These are phyloP conservation scores for Aspergillus cejpii DNA, from an alignment of 2,329 filamentous ascomycete genomes.

Conservation along the genomic window DNA sequence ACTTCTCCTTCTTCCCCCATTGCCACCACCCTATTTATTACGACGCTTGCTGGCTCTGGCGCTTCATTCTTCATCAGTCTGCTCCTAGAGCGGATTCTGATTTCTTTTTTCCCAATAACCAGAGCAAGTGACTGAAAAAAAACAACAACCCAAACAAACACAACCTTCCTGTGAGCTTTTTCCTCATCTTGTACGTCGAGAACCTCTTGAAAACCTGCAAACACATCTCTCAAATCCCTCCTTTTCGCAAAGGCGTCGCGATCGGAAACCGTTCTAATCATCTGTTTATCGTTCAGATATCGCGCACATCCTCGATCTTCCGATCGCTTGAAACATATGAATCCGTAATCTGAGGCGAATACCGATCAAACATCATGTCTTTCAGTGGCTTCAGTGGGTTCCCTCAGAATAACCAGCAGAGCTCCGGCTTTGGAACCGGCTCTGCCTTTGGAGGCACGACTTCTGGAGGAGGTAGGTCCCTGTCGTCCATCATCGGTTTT, in stretches of 20 bases:
- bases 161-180: neutral
- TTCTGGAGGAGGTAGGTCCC: slow-evolving; percentile 35
- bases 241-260: neutral
- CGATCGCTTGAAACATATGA: slow-evolving; percentile 24
- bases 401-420: slow-evolving; percentile 51
- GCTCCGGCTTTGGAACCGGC: slow-evolving; percentile 35
- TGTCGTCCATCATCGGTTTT: slow-evolving; percentile 10
- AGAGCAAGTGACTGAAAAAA: neutral
- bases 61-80: neutral
- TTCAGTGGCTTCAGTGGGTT: slow-evolving; percentile 50
- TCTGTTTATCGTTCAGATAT: neutral
- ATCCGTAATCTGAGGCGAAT: slow-evolving; percentile 20
- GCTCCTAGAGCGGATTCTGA: neutral
- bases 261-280: neutral
- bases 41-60: slow-evolving; percentile 11
- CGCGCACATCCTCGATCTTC: neutral
- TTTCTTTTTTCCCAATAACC: neutral
- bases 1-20: slow-evolving; percentile 8
- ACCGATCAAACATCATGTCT: slow-evolving; percentile 32
- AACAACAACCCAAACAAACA: neutral
- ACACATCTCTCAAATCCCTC: neutral
- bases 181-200: neutral
- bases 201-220: neutral
- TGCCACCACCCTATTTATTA: neutral
- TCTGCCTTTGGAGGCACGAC: slow-evolving; percentile 31